Evolutionary conservation across 768 basidiomycete species (phyloP), one percentile per base, ranked within the genome.

Genomic region (Arthromyces matolae): DNA sequence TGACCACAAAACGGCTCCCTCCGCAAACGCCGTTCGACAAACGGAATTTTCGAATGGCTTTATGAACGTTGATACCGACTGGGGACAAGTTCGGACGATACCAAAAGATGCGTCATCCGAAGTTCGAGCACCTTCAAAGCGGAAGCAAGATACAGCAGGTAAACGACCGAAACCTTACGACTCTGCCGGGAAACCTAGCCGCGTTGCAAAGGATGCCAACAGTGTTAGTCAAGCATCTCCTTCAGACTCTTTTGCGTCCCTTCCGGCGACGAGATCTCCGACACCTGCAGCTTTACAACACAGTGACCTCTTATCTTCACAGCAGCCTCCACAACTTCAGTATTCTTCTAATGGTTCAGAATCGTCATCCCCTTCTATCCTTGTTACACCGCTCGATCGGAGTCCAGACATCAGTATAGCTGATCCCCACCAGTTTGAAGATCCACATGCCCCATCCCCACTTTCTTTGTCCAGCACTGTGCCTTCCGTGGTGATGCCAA

Each of bases 1-100:
- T 71, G 96, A 99, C 66, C 96, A 99, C 71, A 99, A 99, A 70
- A 93, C 90, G 23, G 79, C 70, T 13, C 56, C 60, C 19, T 59
- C 67, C 31, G 60, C 66, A 14, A 66, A 61, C 28, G 39, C 50
- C 39, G 61, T 61, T 40, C 61, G 52, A 51, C 64, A 59, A 47
- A 51, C 57, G 24, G 75, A 70, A 41, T 63, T 70, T 27, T 44
- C 58, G 10, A 56, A 61, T 47, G 63, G 54, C n/a, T 62, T 70
- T 28, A 53, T 67, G 39, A 63, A 65, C 31, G 55, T 68, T 20
- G 76, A 78, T 43, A 60, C 71, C 31, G 79, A 80, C 23, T 84
- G 82, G 83, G 62, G 75, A 12, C 70, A 69, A 56, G 57, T 67
- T 14, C 56, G 64, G 8, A 52, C 54, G 10, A 51, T 59, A 29